Evolutionary conservation across 2,329 filamentous ascomycete species (phyloP).

Genomic region (Aspergillus puulaauensis): DNA sequence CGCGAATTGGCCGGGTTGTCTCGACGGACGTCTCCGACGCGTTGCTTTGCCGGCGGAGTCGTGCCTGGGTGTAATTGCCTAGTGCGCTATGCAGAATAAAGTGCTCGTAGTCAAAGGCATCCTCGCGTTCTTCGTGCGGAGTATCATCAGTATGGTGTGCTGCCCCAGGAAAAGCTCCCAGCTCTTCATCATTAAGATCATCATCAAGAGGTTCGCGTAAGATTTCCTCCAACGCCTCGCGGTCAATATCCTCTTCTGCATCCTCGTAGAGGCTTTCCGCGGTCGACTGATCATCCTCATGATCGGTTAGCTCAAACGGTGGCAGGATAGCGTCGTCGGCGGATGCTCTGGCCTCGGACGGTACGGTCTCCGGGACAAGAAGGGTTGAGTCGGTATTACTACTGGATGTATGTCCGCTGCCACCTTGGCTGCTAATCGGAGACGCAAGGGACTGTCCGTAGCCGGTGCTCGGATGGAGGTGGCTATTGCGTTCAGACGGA

Average conservation of each 20-base stretch:
- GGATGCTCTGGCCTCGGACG: background rate
- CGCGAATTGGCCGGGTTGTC: constrained; percentile 44
- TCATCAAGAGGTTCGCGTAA: constrained; percentile 48
- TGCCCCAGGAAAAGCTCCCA: constrained; percentile 34
- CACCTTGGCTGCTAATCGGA: constrained; percentile 17
- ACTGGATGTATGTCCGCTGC: constrained; percentile 21
- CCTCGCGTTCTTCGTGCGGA: constrained; percentile 88
- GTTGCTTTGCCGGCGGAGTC: constrained; percentile 33
- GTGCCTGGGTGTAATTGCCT: constrained; percentile 56
- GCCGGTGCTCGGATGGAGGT: constrained; percentile 35
- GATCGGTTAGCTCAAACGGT: constrained; percentile 11
- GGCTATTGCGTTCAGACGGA: constrained; percentile 32
- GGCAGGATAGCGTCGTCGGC: constrained; percentile 12
- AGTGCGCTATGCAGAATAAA: constrained; percentile 93
- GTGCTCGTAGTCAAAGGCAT: constrained; percentile 95
- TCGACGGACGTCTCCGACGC: constrained; percentile 50
- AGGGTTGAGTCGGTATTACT: constrained; percentile 1
- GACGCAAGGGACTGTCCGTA: constrained; percentile 36
- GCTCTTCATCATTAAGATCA: constrained; percentile 32
- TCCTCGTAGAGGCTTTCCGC: constrained; percentile 44
- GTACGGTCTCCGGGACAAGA: background rate
- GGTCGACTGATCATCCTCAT: constrained; percentile 31
- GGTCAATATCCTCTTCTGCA: constrained; percentile 58
- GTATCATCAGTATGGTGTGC: constrained; percentile 54
- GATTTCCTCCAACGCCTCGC: constrained; percentile 57